phyloP scores from a whole-genome alignment of 2,329 filamentous ascomycete genomes.

The Purpureocillium lavendulum region DNA sequence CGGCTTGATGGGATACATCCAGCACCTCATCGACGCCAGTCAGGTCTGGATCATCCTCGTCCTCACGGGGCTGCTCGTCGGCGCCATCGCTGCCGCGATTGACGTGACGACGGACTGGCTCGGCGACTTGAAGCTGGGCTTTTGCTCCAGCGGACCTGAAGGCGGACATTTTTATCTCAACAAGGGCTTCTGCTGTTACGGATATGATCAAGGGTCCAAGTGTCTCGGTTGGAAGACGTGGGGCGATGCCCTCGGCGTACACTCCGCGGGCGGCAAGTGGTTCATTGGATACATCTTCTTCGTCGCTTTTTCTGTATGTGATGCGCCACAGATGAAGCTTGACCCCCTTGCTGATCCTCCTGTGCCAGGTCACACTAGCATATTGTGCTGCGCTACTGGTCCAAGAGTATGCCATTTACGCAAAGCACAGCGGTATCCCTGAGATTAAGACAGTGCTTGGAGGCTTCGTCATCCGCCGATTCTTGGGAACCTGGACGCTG shows the following conservation, averaged over 20 bases:
- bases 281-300: conserved; percentile 84
- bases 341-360: conserved; percentile 9
- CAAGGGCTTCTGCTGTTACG: conserved; percentile 86
- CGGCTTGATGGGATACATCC: conserved; percentile 65
- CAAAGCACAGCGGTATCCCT: conserved; percentile 90
- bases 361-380: conserved; percentile 62
- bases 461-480: conserved; percentile 83
- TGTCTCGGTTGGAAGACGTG: conserved; percentile 85
- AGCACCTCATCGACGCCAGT: conserved; percentile 70
- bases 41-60: conserved; percentile 90
- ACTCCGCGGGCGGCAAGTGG: conserved; percentile 62
- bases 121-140: conserved; percentile 83
- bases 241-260: conserved; percentile 64
- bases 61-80: conserved; percentile 75
- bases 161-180: conserved; percentile 89
- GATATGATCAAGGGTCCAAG: conserved; percentile 73
- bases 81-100: conserved; percentile 77
- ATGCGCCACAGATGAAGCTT: background rate
- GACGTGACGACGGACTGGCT: conserved; percentile 91
- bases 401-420: conserved; percentile 75
- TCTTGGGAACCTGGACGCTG: conserved; percentile 83
- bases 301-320: conserved; percentile 67
- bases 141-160: conserved; percentile 65
- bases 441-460: conserved; percentile 96
- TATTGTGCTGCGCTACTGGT: conserved; percentile 71